Evolutionary conservation across 352 stramenopile genomes (phyloP).

Genomic region (Globisporangium abappressorium): DNA sequence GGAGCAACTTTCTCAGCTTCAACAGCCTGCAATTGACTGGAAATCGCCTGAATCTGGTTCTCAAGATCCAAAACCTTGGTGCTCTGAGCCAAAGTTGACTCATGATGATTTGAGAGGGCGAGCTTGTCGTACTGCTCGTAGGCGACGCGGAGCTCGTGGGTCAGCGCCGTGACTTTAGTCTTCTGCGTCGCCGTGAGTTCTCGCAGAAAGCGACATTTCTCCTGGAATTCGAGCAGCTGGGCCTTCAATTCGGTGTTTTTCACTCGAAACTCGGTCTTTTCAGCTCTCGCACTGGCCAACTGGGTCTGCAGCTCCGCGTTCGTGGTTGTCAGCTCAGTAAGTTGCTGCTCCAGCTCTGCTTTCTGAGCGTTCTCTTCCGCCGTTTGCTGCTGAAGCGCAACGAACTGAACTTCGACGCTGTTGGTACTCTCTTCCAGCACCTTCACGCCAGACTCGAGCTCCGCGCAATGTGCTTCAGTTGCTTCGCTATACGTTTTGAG

Average conservation of each 20-base stretch:
- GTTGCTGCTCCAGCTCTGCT: neutral
- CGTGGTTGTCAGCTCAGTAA: neutral
- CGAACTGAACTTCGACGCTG: neutral
- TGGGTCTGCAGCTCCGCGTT: constrained; percentile 6
- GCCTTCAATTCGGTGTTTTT: neutral
- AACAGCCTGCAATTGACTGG: neutral
- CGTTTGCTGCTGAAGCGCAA: neutral
- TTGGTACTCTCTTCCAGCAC: neutral
- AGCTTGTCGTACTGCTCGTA: constrained; percentile 7
- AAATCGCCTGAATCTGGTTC: neutral
- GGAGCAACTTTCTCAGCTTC: neutral
- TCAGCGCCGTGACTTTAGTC: constrained; percentile 2
- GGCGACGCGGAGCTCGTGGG: neutral
- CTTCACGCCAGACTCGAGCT: neutral
- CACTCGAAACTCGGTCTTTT: neutral
- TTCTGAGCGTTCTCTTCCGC: neutral
- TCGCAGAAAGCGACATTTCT: constrained; percentile 5
- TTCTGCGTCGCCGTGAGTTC: neutral
- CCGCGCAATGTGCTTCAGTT: neutral
- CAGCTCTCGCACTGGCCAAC: neutral
- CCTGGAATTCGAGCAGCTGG: constrained; percentile 1
- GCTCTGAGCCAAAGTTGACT: neutral
- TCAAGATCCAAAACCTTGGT: neutral
- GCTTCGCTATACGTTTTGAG: neutral
- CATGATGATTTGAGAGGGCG: neutral